Evolutionary conservation across 176 grass and related monocot species (phyloP).

Genomic region (Eleusine indica): DNA sequence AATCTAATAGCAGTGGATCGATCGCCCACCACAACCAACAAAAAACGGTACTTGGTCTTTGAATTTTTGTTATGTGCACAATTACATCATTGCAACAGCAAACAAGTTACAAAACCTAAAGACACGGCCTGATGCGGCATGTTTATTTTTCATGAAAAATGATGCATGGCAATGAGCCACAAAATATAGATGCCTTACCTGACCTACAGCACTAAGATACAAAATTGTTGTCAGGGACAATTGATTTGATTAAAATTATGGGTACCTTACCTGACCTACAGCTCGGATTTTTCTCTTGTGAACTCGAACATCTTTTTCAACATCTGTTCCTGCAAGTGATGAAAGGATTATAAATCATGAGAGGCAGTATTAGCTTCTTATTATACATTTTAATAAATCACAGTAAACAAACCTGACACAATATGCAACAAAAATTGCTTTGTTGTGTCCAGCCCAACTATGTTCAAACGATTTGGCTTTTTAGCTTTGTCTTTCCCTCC

Average conservation of each 20-base stretch:
- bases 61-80: neutral
- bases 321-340: conserved; percentile 64
- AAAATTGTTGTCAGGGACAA: conserved; percentile 7
- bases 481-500: conserved; percentile 98
- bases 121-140: neutral
- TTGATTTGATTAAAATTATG: conserved; percentile 7
- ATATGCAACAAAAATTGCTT: conserved; percentile 92
- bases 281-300: conserved; percentile 76
- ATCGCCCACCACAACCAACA: neutral
- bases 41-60: neutral
- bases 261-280: conserved; percentile 72
- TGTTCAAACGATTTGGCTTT: conserved; percentile 76
- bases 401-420: conserved; percentile 63
- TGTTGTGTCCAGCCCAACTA: conserved; percentile 83
- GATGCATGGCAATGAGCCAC: neutral
- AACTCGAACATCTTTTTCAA: conserved; percentile 82
- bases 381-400: conserved; percentile 2
- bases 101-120: conserved; percentile 6
- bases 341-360: conserved; percentile 30
- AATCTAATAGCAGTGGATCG: too few relatives aligned
- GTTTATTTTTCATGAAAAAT: neutral
- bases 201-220: neutral
- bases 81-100: neutral
- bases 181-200: too few relatives aligned
- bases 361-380: conserved; percentile 21